phyloP scores from a whole-genome alignment of 768 basidiomycete species.

The Pisolithus albus region DNA sequence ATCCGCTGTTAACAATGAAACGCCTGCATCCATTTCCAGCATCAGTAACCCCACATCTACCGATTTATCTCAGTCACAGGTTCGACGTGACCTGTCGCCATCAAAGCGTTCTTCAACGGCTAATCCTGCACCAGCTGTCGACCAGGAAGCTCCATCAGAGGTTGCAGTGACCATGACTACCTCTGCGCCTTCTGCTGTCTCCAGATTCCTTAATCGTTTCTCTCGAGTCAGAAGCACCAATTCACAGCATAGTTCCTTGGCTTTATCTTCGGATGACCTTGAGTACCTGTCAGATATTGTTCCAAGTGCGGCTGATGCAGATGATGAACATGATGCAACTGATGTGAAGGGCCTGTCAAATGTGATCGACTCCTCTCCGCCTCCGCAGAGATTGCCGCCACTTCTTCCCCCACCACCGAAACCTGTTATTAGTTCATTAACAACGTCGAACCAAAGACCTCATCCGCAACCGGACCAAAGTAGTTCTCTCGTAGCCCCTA shows the following conservation, averaged over 20 bases:
- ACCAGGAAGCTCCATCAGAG: constrained; percentile 6
- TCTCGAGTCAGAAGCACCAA: constrained; percentile 39
- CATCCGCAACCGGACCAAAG: background rate
- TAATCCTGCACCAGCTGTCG: constrained; percentile 6
- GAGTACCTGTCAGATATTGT: constrained; percentile 71
- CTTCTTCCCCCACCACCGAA: constrained; percentile 34
- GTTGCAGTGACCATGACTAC: background rate
- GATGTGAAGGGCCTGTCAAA: constrained; percentile 34
- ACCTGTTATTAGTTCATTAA: constrained; percentile 7
- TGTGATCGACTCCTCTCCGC: constrained; percentile 36
- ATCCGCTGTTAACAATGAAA: constrained; percentile 17
- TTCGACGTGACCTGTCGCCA: constrained; percentile 14
- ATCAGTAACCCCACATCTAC: constrained; percentile 19
- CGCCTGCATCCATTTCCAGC: constrained; percentile 24
- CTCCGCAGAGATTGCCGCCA: constrained; percentile 41
- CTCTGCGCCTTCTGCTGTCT: constrained; percentile 61
- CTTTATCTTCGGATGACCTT: constrained; percentile 74
- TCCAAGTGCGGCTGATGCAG: constrained; percentile 44
- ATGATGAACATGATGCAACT: constrained; percentile 24
- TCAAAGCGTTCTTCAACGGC: constrained; percentile 5
- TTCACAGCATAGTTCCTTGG: constrained; percentile 46
- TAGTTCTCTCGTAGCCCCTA: constrained; percentile 7
- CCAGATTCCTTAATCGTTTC: constrained; percentile 77
- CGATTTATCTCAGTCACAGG: background rate
- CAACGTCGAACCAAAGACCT: background rate